Conservation (phyloP, 2,329 filamentous ascomycete species). For the Drechslera avenae region DNA sequence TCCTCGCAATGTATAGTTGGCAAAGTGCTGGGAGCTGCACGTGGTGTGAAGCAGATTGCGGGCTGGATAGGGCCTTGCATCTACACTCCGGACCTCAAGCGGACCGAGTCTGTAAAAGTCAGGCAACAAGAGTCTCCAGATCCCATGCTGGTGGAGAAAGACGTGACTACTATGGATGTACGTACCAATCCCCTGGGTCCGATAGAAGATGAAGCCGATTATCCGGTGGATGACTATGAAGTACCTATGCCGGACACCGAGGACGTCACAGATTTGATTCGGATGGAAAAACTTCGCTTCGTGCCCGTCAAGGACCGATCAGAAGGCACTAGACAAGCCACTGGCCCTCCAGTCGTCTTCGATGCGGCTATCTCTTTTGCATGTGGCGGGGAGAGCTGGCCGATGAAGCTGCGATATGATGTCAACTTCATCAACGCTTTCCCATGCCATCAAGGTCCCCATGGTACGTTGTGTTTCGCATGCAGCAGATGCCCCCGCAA, state of each 20-base stretch:
- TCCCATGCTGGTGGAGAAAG: constrained; percentile 58
- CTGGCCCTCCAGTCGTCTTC: constrained; percentile 43
- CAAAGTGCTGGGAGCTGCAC: constrained; percentile 69
- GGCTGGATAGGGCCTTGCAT: constrained; percentile 77
- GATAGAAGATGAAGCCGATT: constrained; percentile 55
- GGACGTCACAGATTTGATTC: constrained; percentile 67
- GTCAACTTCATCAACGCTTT: constrained; percentile 51
- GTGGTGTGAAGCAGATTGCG: constrained; percentile 71
- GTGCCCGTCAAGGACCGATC: constrained; percentile 52
- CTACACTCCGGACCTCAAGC: constrained; percentile 68
- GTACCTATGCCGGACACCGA: constrained; percentile 63
- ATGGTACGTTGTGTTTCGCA: constrained; percentile 37
- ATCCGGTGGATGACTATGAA: constrained; percentile 71
- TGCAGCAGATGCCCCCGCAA: no score
- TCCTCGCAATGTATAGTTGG: constrained; percentile 72
- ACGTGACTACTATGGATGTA: constrained; percentile 69
- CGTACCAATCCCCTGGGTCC: constrained; percentile 73
- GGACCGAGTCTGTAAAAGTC: constrained; percentile 72
- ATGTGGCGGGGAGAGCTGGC: constrained; percentile 48
- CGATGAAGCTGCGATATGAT: constrained; percentile 48
- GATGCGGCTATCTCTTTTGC: constrained; percentile 50
- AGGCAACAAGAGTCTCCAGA: constrained; percentile 65
- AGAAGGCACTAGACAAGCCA: constrained; percentile 26
- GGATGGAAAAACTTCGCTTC: constrained; percentile 71
- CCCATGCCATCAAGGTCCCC: constrained; percentile 50